A percentile compares a stretch with the other conserved stretches of the same genome.
phyloP scores from a whole-genome alignment of 2,329 filamentous ascomycete genomes.

The Alternaria hordeiaustralica region DNA sequence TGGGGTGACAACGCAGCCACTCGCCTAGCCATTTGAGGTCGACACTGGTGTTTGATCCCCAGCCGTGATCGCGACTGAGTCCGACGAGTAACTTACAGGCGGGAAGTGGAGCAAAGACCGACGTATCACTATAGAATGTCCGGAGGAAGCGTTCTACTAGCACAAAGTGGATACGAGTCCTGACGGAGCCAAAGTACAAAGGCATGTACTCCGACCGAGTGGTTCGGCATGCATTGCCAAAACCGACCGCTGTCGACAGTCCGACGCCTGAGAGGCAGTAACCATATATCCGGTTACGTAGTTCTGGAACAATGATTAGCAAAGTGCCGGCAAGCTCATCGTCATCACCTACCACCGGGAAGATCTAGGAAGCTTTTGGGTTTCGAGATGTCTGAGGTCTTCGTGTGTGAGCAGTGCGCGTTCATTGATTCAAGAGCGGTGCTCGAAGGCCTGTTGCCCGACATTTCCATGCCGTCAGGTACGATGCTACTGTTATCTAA shows the following conservation, averaged over 20 bases:
- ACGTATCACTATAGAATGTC: background rate
- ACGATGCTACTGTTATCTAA: background rate
- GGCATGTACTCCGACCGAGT: background rate
- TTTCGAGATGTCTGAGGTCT: background rate
- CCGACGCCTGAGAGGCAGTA: background rate
- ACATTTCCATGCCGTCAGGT: background rate
- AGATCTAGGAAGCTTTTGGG: background rate
- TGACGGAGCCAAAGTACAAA: background rate
- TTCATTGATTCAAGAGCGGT: background rate
- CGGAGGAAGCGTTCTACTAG: background rate
- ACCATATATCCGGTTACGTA: background rate
- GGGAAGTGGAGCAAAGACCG: background rate
- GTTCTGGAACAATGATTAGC: background rate
- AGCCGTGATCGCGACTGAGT: background rate
- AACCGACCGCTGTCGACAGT: background rate
- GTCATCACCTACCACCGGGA: background rate
- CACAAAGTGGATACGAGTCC: background rate
- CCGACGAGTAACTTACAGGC: background rate
- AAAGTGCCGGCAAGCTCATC: background rate
- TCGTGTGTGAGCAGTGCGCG: background rate
- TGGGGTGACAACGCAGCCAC: background rate
- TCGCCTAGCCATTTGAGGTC: background rate
- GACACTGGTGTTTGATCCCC: background rate
- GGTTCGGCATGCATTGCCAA: background rate
- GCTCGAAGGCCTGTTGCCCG: background rate